A percentile compares a stretch with the other conserved stretches of the same genome.
These are phyloP conservation scores for Eragrostis nindensis DNA, from an alignment of 176 grass and related monocot genomes.

Conservation along the genomic window DNA sequence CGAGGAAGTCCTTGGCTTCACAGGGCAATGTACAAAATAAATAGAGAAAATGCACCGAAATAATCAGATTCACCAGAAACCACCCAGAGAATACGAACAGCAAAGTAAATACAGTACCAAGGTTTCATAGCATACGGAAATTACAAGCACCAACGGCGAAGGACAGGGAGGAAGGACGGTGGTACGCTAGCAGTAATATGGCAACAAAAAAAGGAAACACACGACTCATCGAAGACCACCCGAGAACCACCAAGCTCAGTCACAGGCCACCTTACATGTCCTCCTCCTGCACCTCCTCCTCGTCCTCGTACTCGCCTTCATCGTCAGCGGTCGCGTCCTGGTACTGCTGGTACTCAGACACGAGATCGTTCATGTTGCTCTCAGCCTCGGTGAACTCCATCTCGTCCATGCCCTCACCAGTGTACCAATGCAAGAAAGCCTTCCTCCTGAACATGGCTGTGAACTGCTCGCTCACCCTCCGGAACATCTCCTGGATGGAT, in stretches of 20 bases:
- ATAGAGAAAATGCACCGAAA: background rate
- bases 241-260: slow-evolving; percentile 16
- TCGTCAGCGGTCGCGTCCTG: slow-evolving; percentile 75
- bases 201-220: background rate
- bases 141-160: background rate
- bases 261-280: slow-evolving; percentile 40
- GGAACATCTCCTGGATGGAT: slow-evolving; percentile 92
- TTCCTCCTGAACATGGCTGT: slow-evolving; percentile 95
- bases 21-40: background rate
- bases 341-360: slow-evolving; percentile 88
- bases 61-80: background rate
- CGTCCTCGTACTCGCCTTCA: slow-evolving; percentile 63
- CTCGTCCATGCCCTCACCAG: slow-evolving; percentile 82
- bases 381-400: slow-evolving; percentile 89
- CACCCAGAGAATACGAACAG: background rate
- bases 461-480: slow-evolving; percentile 94
- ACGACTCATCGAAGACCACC: background rate
- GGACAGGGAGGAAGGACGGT: background rate
- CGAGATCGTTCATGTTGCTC: slow-evolving; percentile 95
- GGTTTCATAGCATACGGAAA: slow-evolving; percentile 19
- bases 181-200: slow-evolving; percentile 4
- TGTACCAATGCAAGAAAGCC: slow-evolving; percentile 93
- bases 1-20: background rate
- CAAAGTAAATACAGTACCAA: slow-evolving; percentile 25
- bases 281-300: slow-evolving; percentile 39